Evolutionary conservation across 2,329 filamentous ascomycete genomes (phyloP).

Genomic region (Fusarium kyushuense): DNA sequence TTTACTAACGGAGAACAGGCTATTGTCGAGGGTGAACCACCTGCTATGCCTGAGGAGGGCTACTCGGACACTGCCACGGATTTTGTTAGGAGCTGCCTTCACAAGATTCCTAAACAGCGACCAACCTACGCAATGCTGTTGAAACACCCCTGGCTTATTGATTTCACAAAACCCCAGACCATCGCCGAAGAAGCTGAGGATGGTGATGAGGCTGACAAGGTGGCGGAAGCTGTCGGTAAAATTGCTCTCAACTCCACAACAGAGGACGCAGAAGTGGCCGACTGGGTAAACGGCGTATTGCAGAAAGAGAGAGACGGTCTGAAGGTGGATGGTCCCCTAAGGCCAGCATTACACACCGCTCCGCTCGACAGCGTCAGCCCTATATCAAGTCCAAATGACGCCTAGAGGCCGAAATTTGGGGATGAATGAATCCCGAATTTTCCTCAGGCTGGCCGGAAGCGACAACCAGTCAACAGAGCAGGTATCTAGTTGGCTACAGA

Average conservation of each 20-base stretch:
- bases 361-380: conserved; percentile 81
- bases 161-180: conserved; percentile 79
- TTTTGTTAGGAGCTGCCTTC: conserved; percentile 89
- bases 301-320: conserved; percentile 66
- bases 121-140: conserved; percentile 94
- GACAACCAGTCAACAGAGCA: conserved; percentile 43
- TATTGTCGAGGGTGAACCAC: conserved; percentile 97
- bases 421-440: neutral
- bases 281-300: conserved; percentile 83
- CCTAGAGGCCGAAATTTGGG: conserved; percentile 16
- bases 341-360: conserved; percentile 88
- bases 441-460: neutral
- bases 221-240: conserved; percentile 59
- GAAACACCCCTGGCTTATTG: conserved; percentile 87
- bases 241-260: conserved; percentile 56
- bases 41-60: conserved; percentile 80
- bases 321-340: conserved; percentile 62
- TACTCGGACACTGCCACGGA: conserved; percentile 85
- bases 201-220: conserved; percentile 61
- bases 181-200: conserved; percentile 79
- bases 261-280: conserved; percentile 84
- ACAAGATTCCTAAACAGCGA: conserved; percentile 92
- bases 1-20: conserved; percentile 69
- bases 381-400: conserved; percentile 54
- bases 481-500: conserved; percentile 46